Evolutionary conservation across 345 rosid species (phyloP).

Genomic region (Eucalyptus marginata): DNA sequence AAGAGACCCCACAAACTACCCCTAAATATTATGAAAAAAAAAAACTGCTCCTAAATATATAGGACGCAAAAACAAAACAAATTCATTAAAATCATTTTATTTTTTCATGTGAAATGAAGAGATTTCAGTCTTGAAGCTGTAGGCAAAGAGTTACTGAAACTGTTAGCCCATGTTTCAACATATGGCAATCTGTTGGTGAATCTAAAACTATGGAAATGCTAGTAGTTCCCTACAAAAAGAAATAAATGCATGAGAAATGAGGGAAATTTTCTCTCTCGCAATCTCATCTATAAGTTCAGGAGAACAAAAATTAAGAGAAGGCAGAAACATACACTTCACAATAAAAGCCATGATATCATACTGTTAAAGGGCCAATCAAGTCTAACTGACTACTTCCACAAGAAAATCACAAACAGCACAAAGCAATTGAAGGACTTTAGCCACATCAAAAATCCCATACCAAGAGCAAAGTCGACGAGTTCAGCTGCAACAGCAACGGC

Average conservation of each 20-base stretch:
- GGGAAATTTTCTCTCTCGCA: background rate
- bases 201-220: background rate
- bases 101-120: background rate
- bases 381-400: background rate
- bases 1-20: background rate
- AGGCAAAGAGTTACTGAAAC: background rate
- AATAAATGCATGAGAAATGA: background rate
- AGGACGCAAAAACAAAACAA: background rate
- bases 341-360: background rate
- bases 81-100: background rate
- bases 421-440: background rate
- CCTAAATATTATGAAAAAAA: background rate
- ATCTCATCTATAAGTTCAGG: background rate
- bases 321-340: background rate
- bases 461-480: constrained; percentile 83
- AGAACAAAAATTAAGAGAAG: background rate
- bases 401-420: background rate
- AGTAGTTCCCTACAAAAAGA: background rate
- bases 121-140: background rate
- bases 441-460: constrained; percentile 13
- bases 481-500: constrained; percentile 86
- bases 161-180: background rate
- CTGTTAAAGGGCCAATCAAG: background rate
- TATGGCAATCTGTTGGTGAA: background rate
- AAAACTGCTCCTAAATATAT: background rate